Base-by-base conservation (phyloP, 2,329 filamentous ascomycete species). In the Incumbomyces lentus region DNA sequence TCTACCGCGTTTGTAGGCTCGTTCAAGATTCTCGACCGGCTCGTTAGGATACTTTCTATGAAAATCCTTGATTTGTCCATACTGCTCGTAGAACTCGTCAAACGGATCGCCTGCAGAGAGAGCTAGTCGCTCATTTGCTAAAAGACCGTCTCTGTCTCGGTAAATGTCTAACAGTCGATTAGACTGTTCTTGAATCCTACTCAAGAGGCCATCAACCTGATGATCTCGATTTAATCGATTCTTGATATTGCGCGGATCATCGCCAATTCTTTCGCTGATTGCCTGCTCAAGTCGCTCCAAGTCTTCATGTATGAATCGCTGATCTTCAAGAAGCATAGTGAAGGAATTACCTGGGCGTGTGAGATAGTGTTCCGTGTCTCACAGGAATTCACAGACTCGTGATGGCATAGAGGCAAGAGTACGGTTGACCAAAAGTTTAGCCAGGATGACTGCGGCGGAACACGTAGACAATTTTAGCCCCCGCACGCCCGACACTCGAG, bases 211-310 rank as follows among this genome's bases (percentile, higher is more conserved):
- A 32, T 85, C 73, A 54, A 98, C 81, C 65, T 96, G 86, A 67
- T 98, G 92, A 60, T 98, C 90, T 60, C 89, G 80, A 60, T 87
- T 84, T 12, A 98, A 71, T 53, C 87, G 79, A 62, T 95, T 87
- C 60, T 92, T 85, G 53, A 93, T 86, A 65, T 90, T 84, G 67
- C 84, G 86, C 38, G 90, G 89, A 54, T 96, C 88, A 55, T 95
- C 87, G 52, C 81, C 75, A 50, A 93, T 79, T 60, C 89, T 84
- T 68, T 96, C 89, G 46, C 86, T 84, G 59, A 95, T 84, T 45
- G 86, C 92, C 65, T 95, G 87, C 68, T 98, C 92, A 49, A 98
- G 77, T 53, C 92, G 82, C 74, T 98, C 92, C 42, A 98, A 72
- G 68, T 98, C 92, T 77, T 98, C 92, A 59, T 95, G 89, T 58